Percentiles rank a stretch among this genome's conserved stretches.
Conservation (phyloP, 805 yeast species). For the Starmerella stellata region DNA sequence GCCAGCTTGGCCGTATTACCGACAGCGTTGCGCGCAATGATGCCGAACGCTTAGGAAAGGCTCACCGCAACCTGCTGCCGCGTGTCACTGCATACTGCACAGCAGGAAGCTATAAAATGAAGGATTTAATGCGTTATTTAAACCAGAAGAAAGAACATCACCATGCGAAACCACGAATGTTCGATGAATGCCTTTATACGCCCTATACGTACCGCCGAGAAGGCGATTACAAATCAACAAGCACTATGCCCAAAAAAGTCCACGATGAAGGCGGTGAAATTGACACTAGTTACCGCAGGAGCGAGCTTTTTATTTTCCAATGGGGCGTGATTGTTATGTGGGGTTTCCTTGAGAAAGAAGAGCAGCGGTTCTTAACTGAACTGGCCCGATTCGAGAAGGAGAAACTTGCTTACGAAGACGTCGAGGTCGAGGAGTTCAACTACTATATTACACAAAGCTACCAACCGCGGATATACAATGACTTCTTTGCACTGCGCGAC, state of each 20-base stretch:
- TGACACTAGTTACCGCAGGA: slow-evolving; percentile 74
- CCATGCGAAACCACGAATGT: slow-evolving; percentile 60
- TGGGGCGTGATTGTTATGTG: slow-evolving; percentile 95
- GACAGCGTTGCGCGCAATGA: slow-evolving; percentile 82
- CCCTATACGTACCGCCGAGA: slow-evolving; percentile 42
- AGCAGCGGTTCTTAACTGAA: slow-evolving; percentile 59
- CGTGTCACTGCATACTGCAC: slow-evolving; percentile 94
- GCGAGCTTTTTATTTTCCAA: slow-evolving; percentile 77
- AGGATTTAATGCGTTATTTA: slow-evolving; percentile 69
- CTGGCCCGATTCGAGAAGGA: slow-evolving; percentile 80
- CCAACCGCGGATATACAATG: slow-evolving; percentile 92
- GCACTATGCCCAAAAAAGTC: slow-evolving; percentile 31
- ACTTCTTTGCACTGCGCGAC: slow-evolving; percentile 80
- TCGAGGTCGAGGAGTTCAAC: slow-evolving; percentile 86
- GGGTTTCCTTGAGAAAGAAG: slow-evolving; percentile 84
- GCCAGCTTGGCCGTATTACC: slow-evolving; percentile 67
- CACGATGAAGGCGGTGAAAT: slow-evolving; percentile 95
- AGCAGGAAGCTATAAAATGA: slow-evolving; percentile 79
- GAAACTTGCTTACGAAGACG: slow-evolving; percentile 76
- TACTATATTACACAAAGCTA: slow-evolving; percentile 85
- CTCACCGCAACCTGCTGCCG: slow-evolving; percentile 66
- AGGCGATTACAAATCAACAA: slow-evolving; percentile 14
- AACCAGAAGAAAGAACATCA: slow-evolving; percentile 41
- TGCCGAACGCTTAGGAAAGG: slow-evolving; percentile 82
- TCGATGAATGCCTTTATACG: slow-evolving; percentile 89